A percentile compares a stretch with the other conserved stretches of the same genome.
Conservation (phyloP, 768 basidiomycete genomes). For the Tylopilus balloui region DNA sequence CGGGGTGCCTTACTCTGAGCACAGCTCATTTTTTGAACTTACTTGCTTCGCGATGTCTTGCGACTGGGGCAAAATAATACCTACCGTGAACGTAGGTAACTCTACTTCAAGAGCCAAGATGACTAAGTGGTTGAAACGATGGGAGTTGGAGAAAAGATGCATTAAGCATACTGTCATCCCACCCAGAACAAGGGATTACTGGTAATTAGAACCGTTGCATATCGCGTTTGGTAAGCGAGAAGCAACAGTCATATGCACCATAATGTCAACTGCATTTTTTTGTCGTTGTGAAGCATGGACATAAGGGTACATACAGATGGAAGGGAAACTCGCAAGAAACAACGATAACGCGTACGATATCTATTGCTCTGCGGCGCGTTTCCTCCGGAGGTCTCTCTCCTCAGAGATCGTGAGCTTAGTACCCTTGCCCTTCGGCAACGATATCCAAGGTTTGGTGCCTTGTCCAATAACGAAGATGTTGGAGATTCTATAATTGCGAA, state of each 20-base stretch:
- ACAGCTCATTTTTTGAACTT: conserved; percentile 92
- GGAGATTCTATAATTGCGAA: conserved; percentile 57
- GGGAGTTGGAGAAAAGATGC: conserved; percentile 78
- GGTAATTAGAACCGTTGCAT: conserved; percentile 28
- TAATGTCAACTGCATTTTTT: conserved; percentile 21
- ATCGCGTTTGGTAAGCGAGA: not conserved
- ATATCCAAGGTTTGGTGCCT: conserved; percentile 94
- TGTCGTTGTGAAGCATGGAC: conserved; percentile 18
- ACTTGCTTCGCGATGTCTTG: conserved; percentile 93
- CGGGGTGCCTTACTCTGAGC: conserved; percentile 91
- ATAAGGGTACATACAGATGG: conserved; percentile 14
- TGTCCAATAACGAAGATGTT: conserved; percentile 99
- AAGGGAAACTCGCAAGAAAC: conserved; percentile 2
- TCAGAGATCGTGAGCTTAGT: conserved; percentile 95
- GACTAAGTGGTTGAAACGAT: conserved; percentile 82
- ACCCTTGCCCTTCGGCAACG: conserved; percentile 96
- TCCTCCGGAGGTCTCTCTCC: conserved; percentile 91
- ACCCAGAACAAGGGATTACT: conserved; percentile 43
- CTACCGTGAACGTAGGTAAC: conserved; percentile 87
- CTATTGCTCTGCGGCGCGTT: conserved; percentile 68
- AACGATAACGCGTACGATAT: conserved; percentile 12
- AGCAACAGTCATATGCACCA: conserved; percentile 11
- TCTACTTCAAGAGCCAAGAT: conserved; percentile 76
- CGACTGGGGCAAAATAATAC: conserved; percentile 84
- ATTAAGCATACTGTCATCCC: conserved; percentile 35